A percentile compares a stretch with the other conserved stretches of the same genome.
phyloP scores from a whole-genome alignment of 352 stramenopile species.

The Phytophthora rubi region DNA sequence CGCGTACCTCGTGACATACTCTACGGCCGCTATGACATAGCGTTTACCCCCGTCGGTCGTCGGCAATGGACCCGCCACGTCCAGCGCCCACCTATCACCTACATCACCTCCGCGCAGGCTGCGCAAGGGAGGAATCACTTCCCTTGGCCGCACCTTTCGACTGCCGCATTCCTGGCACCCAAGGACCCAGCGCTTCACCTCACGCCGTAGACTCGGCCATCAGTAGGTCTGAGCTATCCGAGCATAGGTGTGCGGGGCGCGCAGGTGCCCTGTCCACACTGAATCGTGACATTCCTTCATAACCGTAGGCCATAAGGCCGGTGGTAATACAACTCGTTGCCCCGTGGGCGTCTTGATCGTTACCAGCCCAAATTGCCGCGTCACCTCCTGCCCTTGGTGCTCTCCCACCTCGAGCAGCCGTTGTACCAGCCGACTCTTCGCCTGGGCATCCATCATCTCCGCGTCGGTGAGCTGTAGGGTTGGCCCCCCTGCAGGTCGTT shows the following conservation, averaged over 20 bases:
- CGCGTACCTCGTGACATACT: not conserved
- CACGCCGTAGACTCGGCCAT: not conserved
- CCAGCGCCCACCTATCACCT: not conserved
- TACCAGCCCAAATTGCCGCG: not conserved
- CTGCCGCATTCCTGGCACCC: not conserved
- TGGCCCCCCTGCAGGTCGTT: not conserved
- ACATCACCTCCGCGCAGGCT: not conserved
- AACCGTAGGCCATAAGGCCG: not conserved
- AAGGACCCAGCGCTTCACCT: not conserved
- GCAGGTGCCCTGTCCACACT: not conserved
- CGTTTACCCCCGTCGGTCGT: not conserved
- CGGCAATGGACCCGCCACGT: not conserved
- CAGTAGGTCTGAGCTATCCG: not conserved
- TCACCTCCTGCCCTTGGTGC: too few relatives aligned
- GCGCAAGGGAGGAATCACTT: not conserved
- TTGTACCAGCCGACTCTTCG: not conserved
- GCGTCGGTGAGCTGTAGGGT: not conserved
- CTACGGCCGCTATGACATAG: not conserved
- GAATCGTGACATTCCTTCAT: not conserved
- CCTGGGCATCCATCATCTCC: not conserved
- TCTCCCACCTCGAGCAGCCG: not conserved
- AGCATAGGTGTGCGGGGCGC: not conserved
- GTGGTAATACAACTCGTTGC: not conserved
- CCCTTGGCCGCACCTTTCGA: not conserved
- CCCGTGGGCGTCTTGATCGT: not conserved